Evolutionary conservation across 148 eudicot species (phyloP).

Genomic region (Dysphania ambrosioides): DNA sequence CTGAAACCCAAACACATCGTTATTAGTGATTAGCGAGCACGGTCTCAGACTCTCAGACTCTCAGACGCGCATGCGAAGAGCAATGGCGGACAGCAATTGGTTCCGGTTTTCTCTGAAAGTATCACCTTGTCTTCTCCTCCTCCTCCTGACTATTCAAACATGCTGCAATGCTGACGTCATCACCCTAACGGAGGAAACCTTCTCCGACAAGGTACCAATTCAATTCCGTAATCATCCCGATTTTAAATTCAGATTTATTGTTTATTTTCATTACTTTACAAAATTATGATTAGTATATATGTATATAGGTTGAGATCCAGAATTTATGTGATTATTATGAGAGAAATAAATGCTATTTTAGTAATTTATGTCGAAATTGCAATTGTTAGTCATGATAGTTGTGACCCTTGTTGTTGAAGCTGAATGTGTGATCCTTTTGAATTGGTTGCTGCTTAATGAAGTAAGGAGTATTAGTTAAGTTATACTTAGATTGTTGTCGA

Average conservation of each 20-base stretch:
- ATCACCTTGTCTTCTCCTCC: slow-evolving; percentile 23
- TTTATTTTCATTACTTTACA: too few relatives aligned
- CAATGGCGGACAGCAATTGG: not conserved
- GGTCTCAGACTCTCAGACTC: too few relatives aligned
- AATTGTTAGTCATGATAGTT: not conserved
- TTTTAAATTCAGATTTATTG: not conserved
- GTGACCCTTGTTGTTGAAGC: not conserved
- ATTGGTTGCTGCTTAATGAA: not conserved
- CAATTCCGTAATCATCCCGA: not conserved
- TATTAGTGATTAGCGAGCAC: too few relatives aligned
- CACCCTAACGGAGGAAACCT: slow-evolving; percentile 48
- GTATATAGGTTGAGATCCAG: not conserved
- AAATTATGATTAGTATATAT: too few relatives aligned
- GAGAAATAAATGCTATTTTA: not conserved
- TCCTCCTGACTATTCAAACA: slow-evolving; percentile 23
- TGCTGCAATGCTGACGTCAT: slow-evolving; percentile 49
- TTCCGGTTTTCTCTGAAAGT: not conserved
- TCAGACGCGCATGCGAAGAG: not conserved
- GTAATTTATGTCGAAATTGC: not conserved
- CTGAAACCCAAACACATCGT: too few relatives aligned
- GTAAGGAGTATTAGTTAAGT: not conserved
- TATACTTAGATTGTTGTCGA: not conserved
- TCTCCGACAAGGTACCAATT: slow-evolving; percentile 56
- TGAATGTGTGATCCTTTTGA: not conserved
- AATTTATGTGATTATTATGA: not conserved